Evolutionary conservation across 1,284 basidiomycete species (phyloP), one percentile per base, ranked within the genome.

Genomic region (Heterobasidion parviporum): DNA sequence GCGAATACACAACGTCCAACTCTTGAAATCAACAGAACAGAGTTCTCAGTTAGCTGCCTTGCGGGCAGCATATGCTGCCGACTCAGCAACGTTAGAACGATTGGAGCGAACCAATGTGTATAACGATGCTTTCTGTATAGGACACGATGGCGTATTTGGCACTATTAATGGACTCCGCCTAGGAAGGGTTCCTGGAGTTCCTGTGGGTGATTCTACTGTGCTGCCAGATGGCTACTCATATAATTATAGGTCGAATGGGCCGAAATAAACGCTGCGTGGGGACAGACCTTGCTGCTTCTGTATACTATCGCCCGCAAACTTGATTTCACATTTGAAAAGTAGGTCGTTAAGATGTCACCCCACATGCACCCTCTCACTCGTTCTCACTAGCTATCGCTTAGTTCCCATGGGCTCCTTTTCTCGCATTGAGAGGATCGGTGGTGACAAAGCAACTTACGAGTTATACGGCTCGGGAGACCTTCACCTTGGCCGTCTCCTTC

Each of bases 261-360:
- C 6, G 97, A 99, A 72, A 95, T 99, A 70, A 99, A 99, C 67
- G 97, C 97, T 6, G 97, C 97, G 3, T 98, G 96, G 94, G 97
- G 97, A 0, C 91, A 98, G 66, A 92, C 94, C 0, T 77, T 96
- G n/a, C 75, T 99, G 18, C 77, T 98, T 54, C 75, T 99, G 14
- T 91, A 95, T 64, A 94, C 94, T 5, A 82, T 99, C 53, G 92
- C 92, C 3, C 80, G 88, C 56, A 96, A 95, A 68, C 80, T 97
- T 8, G 92, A 92, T 56, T 92, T 85, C 67, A 83, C 82, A 1
- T 95, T 97, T 64, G 86, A 91, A 64, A 84, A 83, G 92, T 94
- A 69, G 62, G 80, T 70, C 26, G 26, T 26, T 26, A 26, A 26
- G 26, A 26, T 56, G 53, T 53, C 58, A 26, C 51, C 41, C 54